phyloP scores from a whole-genome alignment of 2,329 filamentous ascomycete genomes.

The Pseudocercospora pini-densiflorae region DNA sequence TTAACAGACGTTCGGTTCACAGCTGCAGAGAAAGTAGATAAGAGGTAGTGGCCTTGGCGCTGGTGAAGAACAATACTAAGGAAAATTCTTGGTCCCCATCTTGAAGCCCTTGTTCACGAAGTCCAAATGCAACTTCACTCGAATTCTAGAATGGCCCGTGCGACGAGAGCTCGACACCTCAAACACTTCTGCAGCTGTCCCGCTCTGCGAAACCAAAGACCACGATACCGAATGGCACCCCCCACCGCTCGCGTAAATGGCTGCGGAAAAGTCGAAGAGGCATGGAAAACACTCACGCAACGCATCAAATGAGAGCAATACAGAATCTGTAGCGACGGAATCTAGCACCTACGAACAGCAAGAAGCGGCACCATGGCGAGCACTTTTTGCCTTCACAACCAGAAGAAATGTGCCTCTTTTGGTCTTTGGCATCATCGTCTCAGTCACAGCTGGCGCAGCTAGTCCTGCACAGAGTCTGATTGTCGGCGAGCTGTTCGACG shows the following conservation, averaged over 20 bases:
- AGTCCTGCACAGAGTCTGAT: slow-evolving; percentile 71
- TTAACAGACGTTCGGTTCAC: background rate
- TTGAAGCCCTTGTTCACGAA: slow-evolving; percentile 15
- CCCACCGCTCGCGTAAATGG: slow-evolving; percentile 18
- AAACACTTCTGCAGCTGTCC: slow-evolving; percentile 1
- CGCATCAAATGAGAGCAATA: slow-evolving; percentile 23
- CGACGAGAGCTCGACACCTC: slow-evolving; percentile 12
- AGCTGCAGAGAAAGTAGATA: slow-evolving; percentile 18
- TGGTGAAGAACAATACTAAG: slow-evolving; percentile 40
- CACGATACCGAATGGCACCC: slow-evolving; percentile 15
- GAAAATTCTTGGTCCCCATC: slow-evolving; percentile 32
- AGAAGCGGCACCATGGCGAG: slow-evolving; percentile 49
- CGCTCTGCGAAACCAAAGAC: background rate
- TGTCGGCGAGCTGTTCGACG: slow-evolving; percentile 74
- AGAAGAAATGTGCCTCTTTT: slow-evolving; percentile 62
- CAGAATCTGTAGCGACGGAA: slow-evolving; percentile 8
- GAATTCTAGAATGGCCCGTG: slow-evolving; percentile 26
- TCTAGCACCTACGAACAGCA: slow-evolving; percentile 15
- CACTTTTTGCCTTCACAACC: slow-evolving; percentile 76
- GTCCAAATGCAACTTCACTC: slow-evolving; percentile 23
- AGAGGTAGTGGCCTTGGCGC: slow-evolving; percentile 22
- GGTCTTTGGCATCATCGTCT: slow-evolving; percentile 58
- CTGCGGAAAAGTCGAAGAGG: slow-evolving; percentile 17
- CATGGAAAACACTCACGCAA: slow-evolving; percentile 25
- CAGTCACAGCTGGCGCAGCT: slow-evolving; percentile 64